Evolutionary conservation across 1,284 basidiomycete species (phyloP).

Genomic region (Pseudozyma tsukubaensis): DNA sequence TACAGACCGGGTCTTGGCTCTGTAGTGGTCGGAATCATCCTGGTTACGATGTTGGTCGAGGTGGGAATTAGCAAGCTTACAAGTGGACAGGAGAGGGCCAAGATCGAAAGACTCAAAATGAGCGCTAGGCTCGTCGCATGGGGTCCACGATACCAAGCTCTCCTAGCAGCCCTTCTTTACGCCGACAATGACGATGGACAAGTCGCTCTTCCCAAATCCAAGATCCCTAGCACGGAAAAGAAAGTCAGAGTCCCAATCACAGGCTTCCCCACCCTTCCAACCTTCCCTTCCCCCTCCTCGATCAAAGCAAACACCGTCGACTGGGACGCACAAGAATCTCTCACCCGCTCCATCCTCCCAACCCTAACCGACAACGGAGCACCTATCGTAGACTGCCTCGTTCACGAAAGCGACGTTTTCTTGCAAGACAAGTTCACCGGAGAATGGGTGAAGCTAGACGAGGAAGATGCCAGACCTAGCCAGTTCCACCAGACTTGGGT

Average conservation of each 20-base stretch:
- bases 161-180: slow-evolving; percentile 15
- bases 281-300: slow-evolving; percentile 23
- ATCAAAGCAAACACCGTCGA: slow-evolving; percentile 40
- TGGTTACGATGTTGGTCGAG: slow-evolving; percentile 43
- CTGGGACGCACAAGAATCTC: slow-evolving; percentile 61
- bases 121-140: slow-evolving; percentile 56
- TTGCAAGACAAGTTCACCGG: slow-evolving; percentile 44
- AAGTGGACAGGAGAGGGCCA: slow-evolving; percentile 46
- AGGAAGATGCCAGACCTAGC: slow-evolving; percentile 33
- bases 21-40: slow-evolving; percentile 52
- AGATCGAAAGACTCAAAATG: slow-evolving; percentile 50
- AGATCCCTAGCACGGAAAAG: slow-evolving; percentile 40
- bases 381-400: slow-evolving; percentile 54
- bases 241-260: slow-evolving; percentile 63
- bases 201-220: slow-evolving; percentile 3
- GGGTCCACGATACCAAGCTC: slow-evolving; percentile 59
- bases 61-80: slow-evolving; percentile 45
- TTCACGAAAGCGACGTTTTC: slow-evolving; percentile 45
- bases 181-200: neutral
- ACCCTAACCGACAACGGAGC: slow-evolving; percentile 19
- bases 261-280: slow-evolving; percentile 55
- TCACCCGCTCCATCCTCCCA: slow-evolving; percentile 38
- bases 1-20: slow-evolving; percentile 59
- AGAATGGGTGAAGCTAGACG: slow-evolving; percentile 56
- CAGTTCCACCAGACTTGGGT: slow-evolving; percentile 50